Evolutionary conservation across 495 filamentous ascomycete species (phyloP), one percentile per base, ranked within the genome.

Genomic region (Astrothelium macrocarpum): DNA sequence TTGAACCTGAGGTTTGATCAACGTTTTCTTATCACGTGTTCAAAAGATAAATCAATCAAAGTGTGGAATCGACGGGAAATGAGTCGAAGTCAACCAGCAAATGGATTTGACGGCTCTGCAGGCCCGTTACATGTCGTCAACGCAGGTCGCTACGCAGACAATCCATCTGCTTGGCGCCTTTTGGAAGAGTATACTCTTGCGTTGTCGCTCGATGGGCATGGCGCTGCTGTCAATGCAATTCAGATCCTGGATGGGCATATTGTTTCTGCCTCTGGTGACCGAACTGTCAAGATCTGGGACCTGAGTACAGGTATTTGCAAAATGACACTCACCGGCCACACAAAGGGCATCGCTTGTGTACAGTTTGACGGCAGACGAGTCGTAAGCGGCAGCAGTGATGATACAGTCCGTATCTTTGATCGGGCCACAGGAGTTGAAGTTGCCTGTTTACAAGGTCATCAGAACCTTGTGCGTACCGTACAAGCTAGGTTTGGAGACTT

Each of bases 301-400:
- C 86, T 96, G 74, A 85, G 85, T 20, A 89, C 84, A 0, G 90
- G 91, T 59, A 75, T 79, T 16, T 93, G 89, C 71, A 77, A 81
- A 20, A 85, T 86, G 67, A 94, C 89, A 10, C 82, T 95, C 42
- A 74, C 89, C 53, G 95, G 94, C 3, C 94, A 99, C 70, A 82
- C 82, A 63, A 99, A 97, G 74, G 94, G 94, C 20, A 97, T 99
- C 70, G 94, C 94, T 18, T 99, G 94, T 74, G 90, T 99, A 23
- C 92, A 97, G 74, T 96, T 90, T 68, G 94, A 99, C 73, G 91
- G 90, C n/a, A 86, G 88, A n/a, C 84, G 93, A 2, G 95, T 99
- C 61, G 90, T 99, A 53, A 95, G 88, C 66, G 94, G 94, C 1
- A 96, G 91, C 74, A 95, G 90, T 69, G 94, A 99, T 73, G 88